phyloP scores from a whole-genome alignment of 306 rosid species.

The Fragaria nilgerrensis region DNA sequence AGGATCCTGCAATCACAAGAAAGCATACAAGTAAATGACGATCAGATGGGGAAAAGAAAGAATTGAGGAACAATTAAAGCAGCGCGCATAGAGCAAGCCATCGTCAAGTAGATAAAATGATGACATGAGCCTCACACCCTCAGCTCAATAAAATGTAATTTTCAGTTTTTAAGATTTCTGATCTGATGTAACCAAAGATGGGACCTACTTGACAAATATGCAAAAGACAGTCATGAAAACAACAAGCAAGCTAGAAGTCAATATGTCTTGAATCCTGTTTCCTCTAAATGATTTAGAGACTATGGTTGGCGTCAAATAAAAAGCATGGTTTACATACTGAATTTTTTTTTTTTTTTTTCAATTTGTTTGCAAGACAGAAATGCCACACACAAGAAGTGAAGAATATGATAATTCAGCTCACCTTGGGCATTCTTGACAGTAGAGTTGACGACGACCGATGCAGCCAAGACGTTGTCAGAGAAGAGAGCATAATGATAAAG shows the following conservation, averaged over 20 bases:
- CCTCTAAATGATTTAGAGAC: neutral
- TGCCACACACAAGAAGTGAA: conserved; percentile 3
- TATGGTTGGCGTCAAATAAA: neutral
- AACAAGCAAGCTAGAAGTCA: neutral
- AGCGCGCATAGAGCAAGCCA: conserved; percentile 2
- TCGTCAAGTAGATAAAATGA: neutral
- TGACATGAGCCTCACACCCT: neutral
- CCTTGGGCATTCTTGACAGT: conserved; percentile 80
- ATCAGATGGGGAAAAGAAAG: neutral
- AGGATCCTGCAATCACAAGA: conserved; percentile 68
- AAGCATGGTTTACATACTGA: neutral
- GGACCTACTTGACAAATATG: neutral
- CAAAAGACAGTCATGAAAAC: conserved; percentile 5
- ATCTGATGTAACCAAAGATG: neutral
- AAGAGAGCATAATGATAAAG: conserved; percentile 89
- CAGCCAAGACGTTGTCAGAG: conserved; percentile 97
- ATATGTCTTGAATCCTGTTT: neutral
- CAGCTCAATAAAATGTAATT: neutral
- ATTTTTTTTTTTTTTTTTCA: neutral
- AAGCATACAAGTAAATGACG: conserved; percentile 15
- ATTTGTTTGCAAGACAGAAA: conserved; percentile 14
- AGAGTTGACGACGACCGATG: conserved; percentile 91
- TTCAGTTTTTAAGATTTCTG: neutral
- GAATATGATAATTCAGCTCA: conserved; percentile 26
- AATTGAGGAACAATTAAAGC: conserved; percentile 14